Base-by-base conservation (phyloP, 306 rosid species). In the Medicago truncatula region DNA sequence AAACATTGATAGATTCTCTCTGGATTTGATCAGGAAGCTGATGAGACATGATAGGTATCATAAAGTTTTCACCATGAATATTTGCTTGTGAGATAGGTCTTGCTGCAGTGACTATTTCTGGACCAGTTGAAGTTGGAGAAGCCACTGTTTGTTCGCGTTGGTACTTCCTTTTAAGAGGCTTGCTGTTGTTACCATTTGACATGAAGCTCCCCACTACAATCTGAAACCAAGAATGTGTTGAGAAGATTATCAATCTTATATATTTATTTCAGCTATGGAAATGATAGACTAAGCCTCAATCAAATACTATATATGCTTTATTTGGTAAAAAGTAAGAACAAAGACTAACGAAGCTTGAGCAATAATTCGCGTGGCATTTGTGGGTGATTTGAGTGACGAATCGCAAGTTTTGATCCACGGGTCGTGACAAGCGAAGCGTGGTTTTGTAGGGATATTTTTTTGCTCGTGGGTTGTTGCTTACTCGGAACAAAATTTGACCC, bases 191-290 rank as follows among this genome's bases (percentile, higher is more conserved):
- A 4, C 82, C 89, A 64, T 78, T 70, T 65, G 87, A 86, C 83
- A 66, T 62, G 87, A 88, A 92, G 78, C 96, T 92, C 82, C 96
- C 98, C 70, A 90, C 72, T 18, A 90, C 96, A 78, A 89, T 73
- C 96, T 92, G 85, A 69, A 81, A 59, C 17, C 39, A 25, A 59
- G 17, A 59, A 23, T 59, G 65, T 12, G 36, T 59, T 25, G 25
- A 5, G n/a, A 21, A 56, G 36, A 57, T 57, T 21, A 59, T 12
- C 39, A 59, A 23, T 23, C 63, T 58, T 58, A 58, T 16, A 5
- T 53, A 17, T 0, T 7, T 52, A 52, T 52, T 52, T 52, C 58
- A 52, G 25, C 58, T 52, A 52, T 7, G 16, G 4, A 52, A 52
- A 17, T 52, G 23, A 16, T 56, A 4, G 4, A 9, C 14, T 56